Evolutionary conservation across 73 alveolate genomes (phyloP).

Genomic region (Paramecium caudatum): DNA sequence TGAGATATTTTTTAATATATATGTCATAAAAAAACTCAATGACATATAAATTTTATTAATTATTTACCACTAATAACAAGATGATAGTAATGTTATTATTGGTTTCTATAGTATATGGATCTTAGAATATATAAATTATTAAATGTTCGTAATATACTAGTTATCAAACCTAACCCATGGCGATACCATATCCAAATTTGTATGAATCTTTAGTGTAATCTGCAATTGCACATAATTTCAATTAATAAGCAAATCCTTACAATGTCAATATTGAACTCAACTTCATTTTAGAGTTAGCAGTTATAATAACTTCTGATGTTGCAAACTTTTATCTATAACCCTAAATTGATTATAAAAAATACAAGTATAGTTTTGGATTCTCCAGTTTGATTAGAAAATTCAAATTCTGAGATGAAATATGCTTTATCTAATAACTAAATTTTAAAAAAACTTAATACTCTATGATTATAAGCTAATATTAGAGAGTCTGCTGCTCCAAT

Average conservation of each 20-base stretch:
- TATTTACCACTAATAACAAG: too few relatives aligned
- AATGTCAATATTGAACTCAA: constrained; percentile 62
- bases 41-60: too few relatives aligned
- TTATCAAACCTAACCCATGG: constrained; percentile 69
- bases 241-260: constrained; percentile 69
- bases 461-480: constrained; percentile 68
- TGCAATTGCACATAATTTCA: constrained; percentile 77
- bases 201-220: constrained; percentile 75
- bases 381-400: constrained; percentile 60
- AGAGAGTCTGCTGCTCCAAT: constrained; percentile 68
- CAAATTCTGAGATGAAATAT: constrained; percentile 66
- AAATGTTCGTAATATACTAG: constrained; percentile 6
- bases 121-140: neutral
- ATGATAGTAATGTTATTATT: too few relatives aligned
- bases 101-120: neutral
- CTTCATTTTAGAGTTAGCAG: constrained; percentile 69
- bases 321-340: constrained; percentile 74
- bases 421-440: constrained; percentile 67
- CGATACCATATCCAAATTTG: constrained; percentile 78
- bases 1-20: too few relatives aligned
- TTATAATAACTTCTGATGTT: constrained; percentile 68
- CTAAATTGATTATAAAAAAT: constrained; percentile 5
- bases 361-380: constrained; percentile 67
- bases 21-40: too few relatives aligned
- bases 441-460: constrained; percentile 36